Evolutionary conservation across 192 early-diverging fungal genomes (phyloP).

Genomic region (Entomortierella lignicola): DNA sequence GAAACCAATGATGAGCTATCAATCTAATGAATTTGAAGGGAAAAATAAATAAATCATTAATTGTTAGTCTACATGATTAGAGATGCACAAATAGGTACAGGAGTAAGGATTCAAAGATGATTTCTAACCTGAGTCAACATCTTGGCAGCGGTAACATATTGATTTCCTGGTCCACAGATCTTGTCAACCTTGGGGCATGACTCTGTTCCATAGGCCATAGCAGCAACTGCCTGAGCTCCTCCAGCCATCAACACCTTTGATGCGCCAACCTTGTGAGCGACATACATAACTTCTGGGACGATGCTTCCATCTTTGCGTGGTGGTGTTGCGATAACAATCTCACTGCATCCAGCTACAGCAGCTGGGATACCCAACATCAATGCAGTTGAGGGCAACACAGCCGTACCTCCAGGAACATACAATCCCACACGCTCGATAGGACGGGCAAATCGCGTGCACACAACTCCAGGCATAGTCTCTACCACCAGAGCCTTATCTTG

Average conservation of each 20-base stretch:
- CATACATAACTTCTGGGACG: slow-evolving; percentile 97
- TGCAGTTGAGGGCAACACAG: slow-evolving; percentile 94
- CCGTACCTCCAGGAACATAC: slow-evolving; percentile 98
- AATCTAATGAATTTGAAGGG: slow-evolving; percentile 62
- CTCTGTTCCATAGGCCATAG: slow-evolving; percentile 99
- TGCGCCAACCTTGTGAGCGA: slow-evolving; percentile 97
- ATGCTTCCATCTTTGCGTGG: slow-evolving; percentile 91
- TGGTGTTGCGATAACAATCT: slow-evolving; percentile 97
- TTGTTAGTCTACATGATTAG: neutral
- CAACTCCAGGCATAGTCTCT: slow-evolving; percentile 98
- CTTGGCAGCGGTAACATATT: slow-evolving; percentile 99
- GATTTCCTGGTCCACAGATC: slow-evolving; percentile 99
- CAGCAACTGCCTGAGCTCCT: slow-evolving; percentile 98
- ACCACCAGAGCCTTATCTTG: slow-evolving; percentile 75
- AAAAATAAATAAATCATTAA: neutral
- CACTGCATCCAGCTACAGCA: slow-evolving; percentile 93
- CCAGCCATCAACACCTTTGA: slow-evolving; percentile 91
- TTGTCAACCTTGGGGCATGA: slow-evolving; percentile 98
- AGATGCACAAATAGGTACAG: neutral
- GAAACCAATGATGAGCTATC: slow-evolving; percentile 93
- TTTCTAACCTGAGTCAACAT: slow-evolving; percentile 85
- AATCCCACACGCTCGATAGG: slow-evolving; percentile 97
- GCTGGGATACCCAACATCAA: slow-evolving; percentile 98
- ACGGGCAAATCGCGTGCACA: slow-evolving; percentile 91
- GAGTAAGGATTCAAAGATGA: no score